phyloP scores from a whole-genome alignment of 108 stramenopile species.

The Nitzschia palea region DNA sequence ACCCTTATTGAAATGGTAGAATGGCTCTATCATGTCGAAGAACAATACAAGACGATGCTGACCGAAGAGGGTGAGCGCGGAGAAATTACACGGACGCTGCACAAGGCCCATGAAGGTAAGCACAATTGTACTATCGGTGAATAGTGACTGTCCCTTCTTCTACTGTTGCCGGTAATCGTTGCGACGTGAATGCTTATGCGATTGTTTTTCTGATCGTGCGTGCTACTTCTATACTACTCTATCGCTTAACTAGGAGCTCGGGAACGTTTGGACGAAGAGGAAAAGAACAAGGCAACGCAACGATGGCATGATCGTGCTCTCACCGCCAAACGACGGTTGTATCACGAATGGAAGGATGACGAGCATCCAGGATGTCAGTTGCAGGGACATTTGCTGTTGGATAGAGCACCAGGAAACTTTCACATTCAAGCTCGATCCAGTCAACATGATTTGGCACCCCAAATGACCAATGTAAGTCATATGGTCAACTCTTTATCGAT shows the following conservation, averaged over 20 bases:
- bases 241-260: slow-evolving; percentile 6
- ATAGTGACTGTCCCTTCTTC: slow-evolving; percentile 1
- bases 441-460: slow-evolving; percentile 81
- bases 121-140: too few species aligned
- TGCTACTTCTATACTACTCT: too few species aligned
- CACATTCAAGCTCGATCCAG: slow-evolving; percentile 82
- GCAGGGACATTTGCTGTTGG: slow-evolving; percentile 77
- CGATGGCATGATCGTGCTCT: slow-evolving; percentile 17
- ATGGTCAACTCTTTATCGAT: slow-evolving; percentile 86
- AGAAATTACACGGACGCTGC: slow-evolving; percentile 15
- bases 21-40: slow-evolving; percentile 68
- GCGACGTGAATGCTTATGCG: not conserved
- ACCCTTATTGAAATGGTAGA: slow-evolving; percentile 76
- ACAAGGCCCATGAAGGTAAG: slow-evolving; percentile 34
- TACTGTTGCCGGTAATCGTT: not conserved
- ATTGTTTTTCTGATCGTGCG: too few species aligned
- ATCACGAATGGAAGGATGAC: slow-evolving; percentile 44
- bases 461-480: slow-evolving; percentile 90
- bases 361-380: slow-evolving; percentile 92
- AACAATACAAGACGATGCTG: slow-evolving; percentile 47
- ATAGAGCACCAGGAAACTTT: slow-evolving; percentile 97
- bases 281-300: not conserved
- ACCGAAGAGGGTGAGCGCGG: slow-evolving; percentile 4
- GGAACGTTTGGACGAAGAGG: slow-evolving; percentile 60
- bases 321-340: slow-evolving; percentile 17